Percentiles rank a stretch among this genome's conserved stretches.
These are phyloP conservation scores for Immersiella caudata DNA, from an alignment of 495 filamentous ascomycete genomes.

Conservation along the genomic window DNA sequence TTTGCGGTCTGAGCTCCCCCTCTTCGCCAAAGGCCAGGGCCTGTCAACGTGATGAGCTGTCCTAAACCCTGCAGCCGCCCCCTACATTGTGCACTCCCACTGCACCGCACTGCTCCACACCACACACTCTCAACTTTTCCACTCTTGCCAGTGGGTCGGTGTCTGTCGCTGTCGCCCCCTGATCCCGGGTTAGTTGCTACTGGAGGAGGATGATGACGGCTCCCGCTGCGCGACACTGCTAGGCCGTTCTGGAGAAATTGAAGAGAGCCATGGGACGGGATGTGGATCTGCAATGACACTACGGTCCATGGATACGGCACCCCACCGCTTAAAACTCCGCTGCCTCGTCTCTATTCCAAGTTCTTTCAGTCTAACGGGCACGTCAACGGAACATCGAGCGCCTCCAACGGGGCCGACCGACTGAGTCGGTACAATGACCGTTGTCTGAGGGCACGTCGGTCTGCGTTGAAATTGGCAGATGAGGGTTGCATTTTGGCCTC, in stretches of 20 bases:
- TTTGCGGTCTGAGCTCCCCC: slow-evolving; percentile 27
- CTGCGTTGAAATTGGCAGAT: slow-evolving; percentile 13
- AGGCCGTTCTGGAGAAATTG: neutral
- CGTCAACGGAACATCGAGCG: no score
- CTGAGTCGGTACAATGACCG: neutral
- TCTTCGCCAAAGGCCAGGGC: neutral
- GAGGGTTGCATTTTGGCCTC: slow-evolving; percentile 18
- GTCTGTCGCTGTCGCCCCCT: slow-evolving; percentile 9
- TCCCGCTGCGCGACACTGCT: slow-evolving; percentile 27
- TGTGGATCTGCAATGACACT: neutral
- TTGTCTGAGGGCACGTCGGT: slow-evolving; percentile 4
- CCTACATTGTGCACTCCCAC: neutral
- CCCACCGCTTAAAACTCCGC: neutral
- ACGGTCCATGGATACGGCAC: neutral
- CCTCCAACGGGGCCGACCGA: neutral
- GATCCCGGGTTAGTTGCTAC: slow-evolving; percentile 20
- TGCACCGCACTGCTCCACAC: neutral
- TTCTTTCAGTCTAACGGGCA: no score
- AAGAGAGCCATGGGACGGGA: neutral
- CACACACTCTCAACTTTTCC: slow-evolving; percentile 5
- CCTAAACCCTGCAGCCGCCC: slow-evolving; percentile 11
- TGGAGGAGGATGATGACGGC: slow-evolving; percentile 12
- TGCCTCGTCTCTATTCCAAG: neutral
- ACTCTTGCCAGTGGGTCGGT: slow-evolving; percentile 11
- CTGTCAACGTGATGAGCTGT: slow-evolving; percentile 18